Base-by-base conservation (phyloP, 805 yeast genomes). In the Yarrowia porcina region DNA sequence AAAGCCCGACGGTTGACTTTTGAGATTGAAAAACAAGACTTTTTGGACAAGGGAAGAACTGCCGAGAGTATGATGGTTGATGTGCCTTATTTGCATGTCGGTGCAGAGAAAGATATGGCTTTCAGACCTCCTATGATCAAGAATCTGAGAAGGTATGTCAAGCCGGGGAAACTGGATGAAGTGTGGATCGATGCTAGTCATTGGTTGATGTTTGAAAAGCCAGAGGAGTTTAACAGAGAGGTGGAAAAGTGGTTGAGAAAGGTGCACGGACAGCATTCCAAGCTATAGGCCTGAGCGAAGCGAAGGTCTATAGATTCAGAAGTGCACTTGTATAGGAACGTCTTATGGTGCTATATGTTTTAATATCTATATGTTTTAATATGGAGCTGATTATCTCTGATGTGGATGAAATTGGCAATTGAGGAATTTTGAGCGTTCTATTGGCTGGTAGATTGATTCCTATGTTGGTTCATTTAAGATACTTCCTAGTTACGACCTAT, bases 21-120 rank as follows among this genome's bases (percentile, higher is more conserved):
- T 49, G 63, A 60, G 28, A 25, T 60, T 23, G 63, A 60, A 12
- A 39, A 56, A 49, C 44, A 28, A n/a, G 61, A 56, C 21, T 60
- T 60, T 50, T 9, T 32, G 28, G 61, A 60, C 61, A 20, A 57
- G 42, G 59, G 63, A 3, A 8, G 30, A 6, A 28, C 32, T 3
- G 8, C 12, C 11, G 61, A 60, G 17, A 30, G 39, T 20, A 44
- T 50, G 63, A 33, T 25, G 18, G 45, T 23, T 6, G 61, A 60
- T 15, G 61, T 60, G 7, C 63, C 63, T 13, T 60, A 60, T 10
- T 36, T 60, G 2, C 61, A 49, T 25, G 15, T 60, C 4, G 61
- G 61, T 8, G 63, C 63, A 2, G 59, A 44, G 18, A 21, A 50
- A 32, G 63, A 60, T 10, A 35, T 45, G 61, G 63, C 63, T 3